Conservation (phyloP, 2,329 filamentous ascomycete genomes). For the Botrytis medusae region DNA sequence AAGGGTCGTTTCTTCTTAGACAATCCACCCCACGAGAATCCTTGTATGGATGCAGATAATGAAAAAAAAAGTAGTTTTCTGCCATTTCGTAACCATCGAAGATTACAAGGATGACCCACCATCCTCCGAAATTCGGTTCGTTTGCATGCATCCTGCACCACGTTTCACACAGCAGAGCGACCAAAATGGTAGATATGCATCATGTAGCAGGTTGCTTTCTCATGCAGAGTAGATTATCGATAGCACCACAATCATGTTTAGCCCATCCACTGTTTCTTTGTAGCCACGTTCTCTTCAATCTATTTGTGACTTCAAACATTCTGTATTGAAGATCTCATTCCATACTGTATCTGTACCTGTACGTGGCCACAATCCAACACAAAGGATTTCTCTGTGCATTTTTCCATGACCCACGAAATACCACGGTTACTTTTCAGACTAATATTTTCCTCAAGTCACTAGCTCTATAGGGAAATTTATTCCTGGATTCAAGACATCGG, state of each 20-base stretch:
- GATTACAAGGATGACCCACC: slow-evolving; percentile 21
- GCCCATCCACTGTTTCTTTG: background rate
- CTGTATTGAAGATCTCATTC: slow-evolving; percentile 1
- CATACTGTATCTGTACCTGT: background rate
- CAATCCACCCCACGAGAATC: slow-evolving; percentile 1
- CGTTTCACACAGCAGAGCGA: slow-evolving; percentile 8
- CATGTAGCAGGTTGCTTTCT: slow-evolving; percentile 1
- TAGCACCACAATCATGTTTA: background rate
- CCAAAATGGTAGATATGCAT: background rate
- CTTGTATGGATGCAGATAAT: background rate
- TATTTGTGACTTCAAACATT: slow-evolving; percentile 9
- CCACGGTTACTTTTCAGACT: too few relatives aligned
- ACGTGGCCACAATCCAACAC: background rate
- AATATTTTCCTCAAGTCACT: background rate
- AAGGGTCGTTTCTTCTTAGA: slow-evolving; percentile 1
- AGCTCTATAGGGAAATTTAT: slow-evolving; percentile 5
- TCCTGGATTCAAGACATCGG: background rate
- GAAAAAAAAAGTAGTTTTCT: background rate
- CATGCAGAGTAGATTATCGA: background rate
- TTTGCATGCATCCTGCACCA: background rate
- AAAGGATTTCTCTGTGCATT: background rate
- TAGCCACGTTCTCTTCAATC: slow-evolving; percentile 1
- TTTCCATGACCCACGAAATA: background rate
- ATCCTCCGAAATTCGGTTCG: slow-evolving; percentile 7
- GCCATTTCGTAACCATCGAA: background rate